These are phyloP conservation scores for Scheffersomyces amazonensis DNA, from an alignment of 805 yeast species.

Conservation along the genomic window DNA sequence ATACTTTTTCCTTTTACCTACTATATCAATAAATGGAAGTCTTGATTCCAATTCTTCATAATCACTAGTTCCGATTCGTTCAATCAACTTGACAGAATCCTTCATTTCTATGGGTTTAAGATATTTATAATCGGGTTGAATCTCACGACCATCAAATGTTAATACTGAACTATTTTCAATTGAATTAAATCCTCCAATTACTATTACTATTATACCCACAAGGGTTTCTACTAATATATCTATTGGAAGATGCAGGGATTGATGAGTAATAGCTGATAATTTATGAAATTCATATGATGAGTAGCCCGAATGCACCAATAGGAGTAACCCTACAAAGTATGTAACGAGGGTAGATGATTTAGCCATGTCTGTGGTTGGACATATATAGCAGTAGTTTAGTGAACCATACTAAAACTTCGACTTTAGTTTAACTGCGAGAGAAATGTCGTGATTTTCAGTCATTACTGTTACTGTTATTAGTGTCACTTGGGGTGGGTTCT, in stretches of 20 bases:
- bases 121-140: conserved; percentile 24
- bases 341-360: neutral
- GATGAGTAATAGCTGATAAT: conserved; percentile 14
- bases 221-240: conserved; percentile 53
- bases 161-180: conserved; percentile 19
- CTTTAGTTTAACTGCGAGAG: too few species aligned
- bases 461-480: too few species aligned
- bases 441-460: too few species aligned
- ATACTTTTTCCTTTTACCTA: conserved; percentile 43
- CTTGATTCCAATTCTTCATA: conserved; percentile 49
- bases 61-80: conserved; percentile 45
- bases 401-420: too few species aligned
- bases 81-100: conserved; percentile 46
- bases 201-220: conserved; percentile 43
- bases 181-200: conserved; percentile 36
- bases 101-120: conserved; percentile 46
- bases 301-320: conserved; percentile 48
- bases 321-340: conserved; percentile 13
- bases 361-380: neutral
- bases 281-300: conserved; percentile 53
- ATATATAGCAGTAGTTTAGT: too few species aligned
- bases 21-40: conserved; percentile 50
- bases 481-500: too few species aligned
- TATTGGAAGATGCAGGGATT: conserved; percentile 27
- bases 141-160: conserved; percentile 23